A percentile compares a stretch with the other conserved stretches of the same genome.
phyloP scores from a whole-genome alignment of 1,284 basidiomycete species.

The Ceratobasidium sp. region DNA sequence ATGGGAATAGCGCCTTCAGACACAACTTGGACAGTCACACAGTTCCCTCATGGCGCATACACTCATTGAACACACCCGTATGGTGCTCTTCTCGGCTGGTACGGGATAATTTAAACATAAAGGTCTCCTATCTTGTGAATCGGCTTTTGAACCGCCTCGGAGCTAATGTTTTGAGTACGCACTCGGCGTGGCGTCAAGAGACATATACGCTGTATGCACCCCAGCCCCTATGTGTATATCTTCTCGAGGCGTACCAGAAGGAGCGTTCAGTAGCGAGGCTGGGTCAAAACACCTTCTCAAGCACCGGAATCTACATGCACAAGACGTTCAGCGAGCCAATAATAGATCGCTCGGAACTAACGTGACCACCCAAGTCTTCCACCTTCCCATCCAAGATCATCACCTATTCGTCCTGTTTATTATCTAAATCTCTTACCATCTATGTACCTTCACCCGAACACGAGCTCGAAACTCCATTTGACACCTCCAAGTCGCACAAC shows the following conservation, averaged over 20 bases:
- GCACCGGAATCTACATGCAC: background rate
- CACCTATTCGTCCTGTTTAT: background rate
- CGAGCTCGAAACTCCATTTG: background rate
- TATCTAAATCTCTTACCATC: background rate
- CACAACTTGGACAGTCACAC: background rate
- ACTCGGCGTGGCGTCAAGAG: background rate
- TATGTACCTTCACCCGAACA: background rate
- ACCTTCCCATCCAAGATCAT: background rate
- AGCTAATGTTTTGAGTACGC: background rate
- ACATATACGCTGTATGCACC: background rate
- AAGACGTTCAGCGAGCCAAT: background rate
- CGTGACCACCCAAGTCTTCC: background rate
- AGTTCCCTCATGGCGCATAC: background rate
- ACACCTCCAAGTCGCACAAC: background rate
- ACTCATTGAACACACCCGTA: background rate
- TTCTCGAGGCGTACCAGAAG: background rate
- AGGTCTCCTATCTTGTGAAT: no score
- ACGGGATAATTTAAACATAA: no score
- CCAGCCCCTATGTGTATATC: background rate
- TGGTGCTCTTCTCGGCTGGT: background rate
- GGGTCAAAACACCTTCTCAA: background rate
- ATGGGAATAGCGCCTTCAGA: background rate
- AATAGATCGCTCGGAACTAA: slow-evolving; percentile 13
- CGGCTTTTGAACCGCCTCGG: no score
- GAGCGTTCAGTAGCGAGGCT: background rate